Conservation (phyloP, 1,284 basidiomycete species). For the Austroboletus novae-zelandiae region DNA sequence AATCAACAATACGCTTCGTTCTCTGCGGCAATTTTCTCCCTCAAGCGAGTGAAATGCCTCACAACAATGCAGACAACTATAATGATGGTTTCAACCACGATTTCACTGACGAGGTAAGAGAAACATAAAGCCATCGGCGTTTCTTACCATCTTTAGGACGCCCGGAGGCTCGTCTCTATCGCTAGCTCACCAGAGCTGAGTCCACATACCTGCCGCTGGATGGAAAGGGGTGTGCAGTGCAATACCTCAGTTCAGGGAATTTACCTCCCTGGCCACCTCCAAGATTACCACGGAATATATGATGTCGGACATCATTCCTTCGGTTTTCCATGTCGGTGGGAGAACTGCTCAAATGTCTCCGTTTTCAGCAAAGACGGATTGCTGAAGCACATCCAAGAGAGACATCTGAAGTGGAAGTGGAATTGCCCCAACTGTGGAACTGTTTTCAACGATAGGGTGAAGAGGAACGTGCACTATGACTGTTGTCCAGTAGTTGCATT, state of each 20-base stretch:
- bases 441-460: conserved; percentile 11
- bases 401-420: conserved; percentile 26
- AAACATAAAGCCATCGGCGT: neutral
- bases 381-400: conserved; percentile 28
- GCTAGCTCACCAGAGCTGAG: conserved; percentile 28
- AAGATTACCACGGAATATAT: conserved; percentile 22
- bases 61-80: conserved; percentile 6
- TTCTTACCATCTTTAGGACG: conserved; percentile 22
- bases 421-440: conserved; percentile 23
- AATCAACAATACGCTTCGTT: conserved; percentile 3
- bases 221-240: conserved; percentile 14
- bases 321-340: conserved; percentile 24
- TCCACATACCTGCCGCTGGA: conserved; percentile 24
- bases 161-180: conserved; percentile 24
- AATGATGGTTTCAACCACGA: conserved; percentile 30
- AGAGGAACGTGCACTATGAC: conserved; percentile 20
- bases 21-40: neutral
- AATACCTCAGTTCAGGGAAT: conserved; percentile 16
- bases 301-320: conserved; percentile 1
- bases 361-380: conserved; percentile 19
- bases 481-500: conserved; percentile 8
- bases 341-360: conserved; percentile 20
- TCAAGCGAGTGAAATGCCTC: conserved; percentile 19
- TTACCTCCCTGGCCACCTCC: conserved; percentile 17
- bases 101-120: conserved; percentile 30